These are phyloP conservation scores for Yamadazyma diospyri DNA, from an alignment of 1,139 yeast species.

Conservation along the genomic window DNA sequence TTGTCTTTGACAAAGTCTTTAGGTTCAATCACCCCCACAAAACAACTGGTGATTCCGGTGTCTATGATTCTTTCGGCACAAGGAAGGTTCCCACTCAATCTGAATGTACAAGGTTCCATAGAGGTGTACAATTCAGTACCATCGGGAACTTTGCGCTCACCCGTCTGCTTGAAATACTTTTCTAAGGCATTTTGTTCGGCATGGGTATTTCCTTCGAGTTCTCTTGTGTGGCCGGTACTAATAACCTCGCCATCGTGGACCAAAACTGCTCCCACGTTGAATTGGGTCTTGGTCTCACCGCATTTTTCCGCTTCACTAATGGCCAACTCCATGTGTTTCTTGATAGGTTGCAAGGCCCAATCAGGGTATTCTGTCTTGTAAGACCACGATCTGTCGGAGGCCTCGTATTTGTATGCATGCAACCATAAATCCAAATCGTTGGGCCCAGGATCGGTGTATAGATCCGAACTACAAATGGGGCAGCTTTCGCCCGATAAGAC, in stretches of 20 bases:
- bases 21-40: conserved; percentile 93
- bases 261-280: conserved; percentile 89
- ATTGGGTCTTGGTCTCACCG: conserved; percentile 81
- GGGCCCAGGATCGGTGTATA: conserved; percentile 85
- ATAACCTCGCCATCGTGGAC: conserved; percentile 64
- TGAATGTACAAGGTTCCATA: conserved; percentile 94
- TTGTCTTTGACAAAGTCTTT: conserved; percentile 81
- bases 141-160: conserved; percentile 50
- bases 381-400: conserved; percentile 60
- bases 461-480: conserved; percentile 61
- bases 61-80: conserved; percentile 76
- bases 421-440: conserved; percentile 85
- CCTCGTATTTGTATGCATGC: conserved; percentile 79
- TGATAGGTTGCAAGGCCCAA: conserved; percentile 73
- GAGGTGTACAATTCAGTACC: conserved; percentile 90
- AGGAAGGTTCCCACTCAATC: conserved; percentile 88
- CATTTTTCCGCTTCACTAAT: conserved; percentile 76
- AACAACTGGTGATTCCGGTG: conserved; percentile 62
- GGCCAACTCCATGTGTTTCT: conserved; percentile 60
- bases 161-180: conserved; percentile 51
- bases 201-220: conserved; percentile 92
- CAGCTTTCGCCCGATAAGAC: conserved; percentile 56
- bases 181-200: conserved; percentile 95
- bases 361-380: conserved; percentile 78
- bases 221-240: conserved; percentile 84